Percentiles rank a stretch among this genome's conserved stretches.
Conservation (phyloP, 257 asterid genomes). For the Primulina tabacum region DNA sequence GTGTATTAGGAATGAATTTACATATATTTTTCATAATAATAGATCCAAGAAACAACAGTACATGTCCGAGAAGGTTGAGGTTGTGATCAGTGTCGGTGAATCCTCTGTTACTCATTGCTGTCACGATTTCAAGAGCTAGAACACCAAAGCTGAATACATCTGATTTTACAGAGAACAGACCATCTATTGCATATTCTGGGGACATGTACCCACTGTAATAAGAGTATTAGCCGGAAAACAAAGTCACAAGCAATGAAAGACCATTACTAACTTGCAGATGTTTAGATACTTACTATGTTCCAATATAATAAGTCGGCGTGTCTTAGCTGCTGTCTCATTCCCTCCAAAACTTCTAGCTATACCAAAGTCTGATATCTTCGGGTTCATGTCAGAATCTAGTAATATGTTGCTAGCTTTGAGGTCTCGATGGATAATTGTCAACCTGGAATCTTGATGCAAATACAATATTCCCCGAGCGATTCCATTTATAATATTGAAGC, state of each 20-base stretch:
- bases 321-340: conserved; percentile 24
- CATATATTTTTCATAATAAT: not conserved
- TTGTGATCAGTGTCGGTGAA: conserved; percentile 27
- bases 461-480: conserved; percentile 45
- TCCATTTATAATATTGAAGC: conserved; percentile 35
- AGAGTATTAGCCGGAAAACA: not conserved
- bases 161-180: conserved; percentile 32
- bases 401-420: conserved; percentile 44
- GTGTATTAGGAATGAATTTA: not conserved
- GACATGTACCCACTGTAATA: conserved; percentile 39
- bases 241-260: conserved; percentile 1
- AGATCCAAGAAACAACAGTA: not conserved
- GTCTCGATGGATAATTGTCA: conserved; percentile 49
- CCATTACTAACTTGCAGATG: no score
- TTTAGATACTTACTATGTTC: conserved; percentile 35
- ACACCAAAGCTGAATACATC: conserved; percentile 42
- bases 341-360: conserved; percentile 43
- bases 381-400: conserved; percentile 40
- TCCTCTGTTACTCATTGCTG: conserved; percentile 37
- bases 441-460: conserved; percentile 47
- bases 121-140: conserved; percentile 35
- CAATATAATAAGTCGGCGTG: conserved; percentile 33
- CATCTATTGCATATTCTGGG: conserved; percentile 35
- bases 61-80: conserved; percentile 41
- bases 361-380: conserved; percentile 53